Evolutionary conservation across 2,329 filamentous ascomycete genomes (phyloP), one percentile per base, ranked within the genome.

Genomic region (Xylariaceae sp.): DNA sequence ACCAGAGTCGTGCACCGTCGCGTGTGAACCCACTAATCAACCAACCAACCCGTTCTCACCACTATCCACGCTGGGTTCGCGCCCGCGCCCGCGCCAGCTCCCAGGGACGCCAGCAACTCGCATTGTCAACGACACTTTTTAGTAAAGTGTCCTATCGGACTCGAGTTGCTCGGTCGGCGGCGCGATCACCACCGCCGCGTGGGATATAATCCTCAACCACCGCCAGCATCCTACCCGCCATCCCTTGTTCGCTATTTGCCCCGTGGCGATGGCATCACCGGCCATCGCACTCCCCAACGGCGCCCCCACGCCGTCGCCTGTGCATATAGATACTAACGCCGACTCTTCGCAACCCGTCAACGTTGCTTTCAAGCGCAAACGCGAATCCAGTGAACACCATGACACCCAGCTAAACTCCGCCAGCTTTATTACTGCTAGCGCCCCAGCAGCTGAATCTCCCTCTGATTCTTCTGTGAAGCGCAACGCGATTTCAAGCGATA

Each of bases 331-430:
- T 48, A 37, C 59, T 37, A 51, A 59, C 41, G 53, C 51, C 49
- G 63, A 65, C 26, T 29, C 55, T 44, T 61, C 63, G 60, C 67
- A 63, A 51, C 62, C 61, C 41, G 53, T 60, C 58, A 60, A 47
- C 51, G 44, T 59, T 37, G 57, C 65, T 19, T 58, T 58, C 48
- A 69, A 69, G 65, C 67, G 67, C 63, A 69, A 69, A 64, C 67
- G 66, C 59, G 67, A 68, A 53, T 54, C 58, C 18, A 61, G 56
- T 55, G 58, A 65, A 22, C 61, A 60, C 39, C 54, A 55, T 29
- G 61, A 60, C 5, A 61, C 58, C 18, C 62, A 54, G 43, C 53
- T 54, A 44, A 63, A 63, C 54, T 56, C 51, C 40, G 53, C 44
- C 39, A 50, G 44, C 44, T 51, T 60, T 21, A 42, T 46, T 41